phyloP scores from a whole-genome alignment of 2,329 filamentous ascomycete genomes.

The Venturia aucupariae region DNA sequence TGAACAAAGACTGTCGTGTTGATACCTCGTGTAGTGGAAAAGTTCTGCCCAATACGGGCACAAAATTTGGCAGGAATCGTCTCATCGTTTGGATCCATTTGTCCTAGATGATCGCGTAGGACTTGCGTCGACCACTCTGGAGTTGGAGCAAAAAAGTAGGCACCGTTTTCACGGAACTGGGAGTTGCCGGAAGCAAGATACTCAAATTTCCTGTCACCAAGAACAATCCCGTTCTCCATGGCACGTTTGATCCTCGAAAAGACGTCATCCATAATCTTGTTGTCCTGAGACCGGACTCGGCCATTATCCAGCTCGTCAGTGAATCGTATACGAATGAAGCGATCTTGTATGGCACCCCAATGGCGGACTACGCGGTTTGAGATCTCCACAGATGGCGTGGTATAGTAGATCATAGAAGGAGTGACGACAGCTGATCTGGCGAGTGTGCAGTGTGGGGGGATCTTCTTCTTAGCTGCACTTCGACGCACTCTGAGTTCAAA shows the following conservation, averaged over 20 bases:
- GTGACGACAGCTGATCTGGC: conserved; percentile 73
- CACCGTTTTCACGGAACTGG: conserved; percentile 83
- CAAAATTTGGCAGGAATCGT: conserved; percentile 80
- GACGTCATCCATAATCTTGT: conserved; percentile 42
- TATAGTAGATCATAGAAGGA: conserved; percentile 71
- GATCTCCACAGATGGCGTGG: conserved; percentile 69
- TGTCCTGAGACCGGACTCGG: conserved; percentile 24
- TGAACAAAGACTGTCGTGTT: conserved; percentile 6
- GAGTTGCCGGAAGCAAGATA: conserved; percentile 95
- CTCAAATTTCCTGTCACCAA: conserved; percentile 74
- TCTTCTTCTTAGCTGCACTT: conserved; percentile 29
- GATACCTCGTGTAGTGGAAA: conserved; percentile 81
- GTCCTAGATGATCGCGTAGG: conserved; percentile 79
- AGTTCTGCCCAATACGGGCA: conserved; percentile 85
- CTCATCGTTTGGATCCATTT: conserved; percentile 63
- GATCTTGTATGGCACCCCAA: conserved; percentile 59
- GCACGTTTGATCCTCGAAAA: conserved; percentile 65
- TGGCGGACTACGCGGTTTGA: conserved; percentile 80
- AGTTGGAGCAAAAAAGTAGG: conserved; percentile 81
- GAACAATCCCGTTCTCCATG: conserved; percentile 66
- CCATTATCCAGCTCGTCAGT: conserved; percentile 62
- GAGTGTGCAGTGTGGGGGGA: conserved; percentile 65
- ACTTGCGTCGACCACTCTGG: conserved; percentile 57
- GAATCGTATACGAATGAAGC: conserved; percentile 84
- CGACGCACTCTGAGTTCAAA: conserved; percentile 48